These are phyloP conservation scores for Suillus ampliporus DNA, from an alignment of 768 basidiomycete species.

Conservation along the genomic window DNA sequence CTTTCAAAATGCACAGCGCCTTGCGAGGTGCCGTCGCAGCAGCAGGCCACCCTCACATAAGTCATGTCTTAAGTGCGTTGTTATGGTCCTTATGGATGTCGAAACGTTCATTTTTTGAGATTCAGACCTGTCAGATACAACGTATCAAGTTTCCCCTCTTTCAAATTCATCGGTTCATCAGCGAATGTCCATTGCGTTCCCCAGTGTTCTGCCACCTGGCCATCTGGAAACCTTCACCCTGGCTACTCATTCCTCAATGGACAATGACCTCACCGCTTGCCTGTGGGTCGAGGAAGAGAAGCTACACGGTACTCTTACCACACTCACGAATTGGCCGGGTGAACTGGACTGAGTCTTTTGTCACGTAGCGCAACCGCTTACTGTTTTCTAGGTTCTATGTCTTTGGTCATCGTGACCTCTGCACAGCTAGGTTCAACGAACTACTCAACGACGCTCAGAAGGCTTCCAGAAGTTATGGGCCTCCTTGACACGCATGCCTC, in stretches of 20 bases:
- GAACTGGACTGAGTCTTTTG: slow-evolving; percentile 7
- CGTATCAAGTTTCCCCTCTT: slow-evolving; percentile 25
- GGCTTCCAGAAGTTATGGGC: slow-evolving; percentile 23
- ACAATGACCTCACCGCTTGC: slow-evolving; percentile 49
- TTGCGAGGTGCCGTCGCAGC: slow-evolving; percentile 12
- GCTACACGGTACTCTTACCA: slow-evolving; percentile 40
- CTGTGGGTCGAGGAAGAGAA: slow-evolving; percentile 50
- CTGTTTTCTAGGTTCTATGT: slow-evolving; percentile 48
- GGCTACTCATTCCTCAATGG: slow-evolving; percentile 19
- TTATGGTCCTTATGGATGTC: not conserved
- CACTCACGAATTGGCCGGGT: slow-evolving; percentile 54
- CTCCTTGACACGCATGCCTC: slow-evolving; percentile 27
- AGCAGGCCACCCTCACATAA: not conserved
- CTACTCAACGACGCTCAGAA: slow-evolving; percentile 19
- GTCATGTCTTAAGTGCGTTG: not conserved
- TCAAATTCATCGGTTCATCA: slow-evolving; percentile 36
- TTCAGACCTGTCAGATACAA: not conserved
- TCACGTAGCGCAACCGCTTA: not conserved
- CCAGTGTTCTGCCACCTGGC: slow-evolving; percentile 29
- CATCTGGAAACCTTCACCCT: slow-evolving; percentile 46
- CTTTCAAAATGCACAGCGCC: slow-evolving; percentile 32
- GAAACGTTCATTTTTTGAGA: not conserved
- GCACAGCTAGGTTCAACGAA: slow-evolving; percentile 31
- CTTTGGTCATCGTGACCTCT: slow-evolving; percentile 52
- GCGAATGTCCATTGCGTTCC: slow-evolving; percentile 43